phyloP scores from a whole-genome alignment of 192 early-diverging fungal species.

The Allomyces javanicus region DNA sequence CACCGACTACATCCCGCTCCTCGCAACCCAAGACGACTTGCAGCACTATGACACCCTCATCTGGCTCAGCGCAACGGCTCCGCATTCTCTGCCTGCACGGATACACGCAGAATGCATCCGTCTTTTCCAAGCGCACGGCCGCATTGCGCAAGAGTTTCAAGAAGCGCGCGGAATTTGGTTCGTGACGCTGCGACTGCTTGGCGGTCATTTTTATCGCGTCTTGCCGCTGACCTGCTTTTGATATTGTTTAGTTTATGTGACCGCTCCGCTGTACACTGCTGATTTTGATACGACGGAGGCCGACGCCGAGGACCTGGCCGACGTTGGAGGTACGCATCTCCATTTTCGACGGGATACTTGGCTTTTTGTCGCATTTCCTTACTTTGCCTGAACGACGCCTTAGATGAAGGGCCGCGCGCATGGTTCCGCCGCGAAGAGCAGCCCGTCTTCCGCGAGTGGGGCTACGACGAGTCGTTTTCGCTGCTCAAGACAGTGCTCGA shows the following conservation, averaged over 20 bases:
- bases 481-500: conserved; percentile 11
- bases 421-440: not conserved
- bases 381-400: not conserved
- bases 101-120: conserved; percentile 18
- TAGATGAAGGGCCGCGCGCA: not conserved
- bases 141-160: not conserved
- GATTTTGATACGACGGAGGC: not conserved
- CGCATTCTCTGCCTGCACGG: conserved; percentile 24
- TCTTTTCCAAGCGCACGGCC: conserved; percentile 12
- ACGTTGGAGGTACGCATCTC: no score
- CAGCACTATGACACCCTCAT: no score
- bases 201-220: not conserved
- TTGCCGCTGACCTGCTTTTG: not conserved
- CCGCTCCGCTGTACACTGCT: not conserved
- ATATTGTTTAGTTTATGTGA: not conserved
- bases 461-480: conserved; percentile 7
- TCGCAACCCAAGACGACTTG: no score
- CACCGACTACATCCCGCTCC: no score
- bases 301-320: not conserved
- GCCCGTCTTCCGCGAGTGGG: not conserved
- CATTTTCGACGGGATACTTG: not conserved
- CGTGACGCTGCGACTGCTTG: not conserved
- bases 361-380: not conserved
- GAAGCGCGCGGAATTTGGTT: conserved; percentile 16
- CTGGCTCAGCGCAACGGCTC: conserved; percentile 1